Evolutionary conservation across 441 rosid genomes (phyloP).

Genomic region (Daphne laureola): DNA sequence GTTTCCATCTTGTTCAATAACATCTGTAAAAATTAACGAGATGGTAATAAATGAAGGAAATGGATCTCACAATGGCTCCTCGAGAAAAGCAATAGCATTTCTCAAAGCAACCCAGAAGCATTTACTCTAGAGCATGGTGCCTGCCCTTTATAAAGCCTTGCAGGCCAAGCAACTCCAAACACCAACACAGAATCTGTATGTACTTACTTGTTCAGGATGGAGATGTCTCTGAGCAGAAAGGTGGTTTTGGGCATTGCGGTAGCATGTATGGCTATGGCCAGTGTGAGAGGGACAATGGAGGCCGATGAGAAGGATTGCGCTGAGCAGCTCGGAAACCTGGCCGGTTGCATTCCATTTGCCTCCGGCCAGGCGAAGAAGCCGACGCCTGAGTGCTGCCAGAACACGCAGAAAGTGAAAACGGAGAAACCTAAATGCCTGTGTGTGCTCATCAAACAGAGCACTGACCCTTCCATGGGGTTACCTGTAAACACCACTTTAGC

Average conservation of each 20-base stretch:
- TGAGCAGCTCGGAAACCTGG: slow-evolving; percentile 25
- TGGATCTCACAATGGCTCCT: slow-evolving; percentile 9
- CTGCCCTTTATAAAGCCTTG: slow-evolving; percentile 4
- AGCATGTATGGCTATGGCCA: slow-evolving; percentile 8
- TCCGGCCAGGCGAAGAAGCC: slow-evolving; percentile 29
- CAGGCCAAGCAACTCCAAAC: neutral
- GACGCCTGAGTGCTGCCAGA: slow-evolving; percentile 25
- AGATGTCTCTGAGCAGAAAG: slow-evolving; percentile 12
- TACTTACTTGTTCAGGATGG: neutral
- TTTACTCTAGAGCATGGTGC: neutral
- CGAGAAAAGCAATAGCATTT: slow-evolving; percentile 15
- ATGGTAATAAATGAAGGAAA: slow-evolving; percentile 7
- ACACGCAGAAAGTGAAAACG: slow-evolving; percentile 27
- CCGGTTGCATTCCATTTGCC: slow-evolving; percentile 33
- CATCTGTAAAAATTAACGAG: too few species aligned
- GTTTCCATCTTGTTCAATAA: too few species aligned
- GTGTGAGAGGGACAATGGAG: slow-evolving; percentile 16
- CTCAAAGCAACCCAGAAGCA: slow-evolving; percentile 16
- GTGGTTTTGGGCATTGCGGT: slow-evolving; percentile 13
- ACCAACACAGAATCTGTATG: too few species aligned
- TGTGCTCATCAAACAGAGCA: slow-evolving; percentile 31
- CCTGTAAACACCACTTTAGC: slow-evolving; percentile 41
- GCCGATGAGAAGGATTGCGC: slow-evolving; percentile 32
- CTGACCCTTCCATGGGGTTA: slow-evolving; percentile 36
- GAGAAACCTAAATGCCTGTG: slow-evolving; percentile 35